Evolutionary conservation across 495 filamentous ascomycete species (phyloP), one percentile per base, ranked within the genome.

Genomic region (Tricharina praecox): DNA sequence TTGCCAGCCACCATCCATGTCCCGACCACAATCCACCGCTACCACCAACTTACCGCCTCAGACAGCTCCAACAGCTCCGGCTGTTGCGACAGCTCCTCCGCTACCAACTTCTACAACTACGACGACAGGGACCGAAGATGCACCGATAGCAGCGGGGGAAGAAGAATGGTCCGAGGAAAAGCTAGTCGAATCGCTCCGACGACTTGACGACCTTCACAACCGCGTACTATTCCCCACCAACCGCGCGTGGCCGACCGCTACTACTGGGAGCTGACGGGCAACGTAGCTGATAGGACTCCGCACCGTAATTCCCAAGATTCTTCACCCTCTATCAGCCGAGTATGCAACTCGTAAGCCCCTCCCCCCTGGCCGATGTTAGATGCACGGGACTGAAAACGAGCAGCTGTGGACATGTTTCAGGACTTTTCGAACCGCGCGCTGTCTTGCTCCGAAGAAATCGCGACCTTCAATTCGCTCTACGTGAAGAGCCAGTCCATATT

Each of bases 121-220:
- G n/a, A n/a, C n/a, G n/a, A n/a, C n/a, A n/a, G n/a, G n/a, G n/a
- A n/a, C n/a, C n/a, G n/a, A n/a, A n/a, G n/a, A n/a, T n/a, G n/a
- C n/a, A n/a, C n/a, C n/a, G n/a, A n/a, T n/a, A n/a, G n/a, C n/a
- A n/a, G n/a, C n/a, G n/a, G n/a, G n/a, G n/a, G n/a, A n/a, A n/a
- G 34, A 37, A 37, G 34, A 37, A 8, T 37, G 8, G 34, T 11
- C 8, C 15, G 55, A 58, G 20, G 55, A 57, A 33, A 57, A 53
- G 18, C 50, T 58, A 18, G 49, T 57, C 15, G 55, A 58, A 35
- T 43, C 54, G 45, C 53, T 58, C 35, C 57, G 52, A 26, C 50
- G 47, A 19, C 54, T 58, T 11, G 55, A 58, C 38, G 55, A 58
- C 41, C 55, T 58, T 3, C 55, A 58, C 50, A 53, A 41, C 33